Evolutionary conservation across 73 alveolate genomes (phyloP).

Genomic region (Stentor roeselii): DNA sequence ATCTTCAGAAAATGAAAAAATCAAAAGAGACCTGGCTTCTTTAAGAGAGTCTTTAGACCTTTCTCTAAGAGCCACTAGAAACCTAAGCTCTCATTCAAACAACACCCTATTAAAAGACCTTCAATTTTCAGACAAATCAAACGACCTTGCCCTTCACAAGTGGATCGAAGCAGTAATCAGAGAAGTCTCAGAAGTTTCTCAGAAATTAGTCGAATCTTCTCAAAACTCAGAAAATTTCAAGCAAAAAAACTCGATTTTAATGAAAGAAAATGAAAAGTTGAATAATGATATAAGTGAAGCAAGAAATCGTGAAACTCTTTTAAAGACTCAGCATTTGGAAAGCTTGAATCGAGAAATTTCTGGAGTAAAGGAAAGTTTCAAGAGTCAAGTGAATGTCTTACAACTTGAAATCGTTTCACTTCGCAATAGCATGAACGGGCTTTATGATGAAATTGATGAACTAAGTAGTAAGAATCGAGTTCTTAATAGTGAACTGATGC

Average conservation of each 20-base stretch:
- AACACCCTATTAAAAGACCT: background rate
- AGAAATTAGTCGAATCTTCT: background rate
- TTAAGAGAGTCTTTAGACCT: background rate
- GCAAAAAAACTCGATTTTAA: background rate
- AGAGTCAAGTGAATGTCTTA: background rate
- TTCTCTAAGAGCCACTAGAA: background rate
- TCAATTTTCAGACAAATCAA: background rate
- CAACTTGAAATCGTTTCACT: background rate
- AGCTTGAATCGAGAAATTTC: background rate
- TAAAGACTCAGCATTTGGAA: background rate
- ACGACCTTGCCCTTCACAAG: background rate
- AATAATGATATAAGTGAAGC: background rate
- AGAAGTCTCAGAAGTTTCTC: background rate
- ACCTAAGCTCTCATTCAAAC: background rate
- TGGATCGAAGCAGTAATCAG: background rate
- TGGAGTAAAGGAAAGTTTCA: background rate
- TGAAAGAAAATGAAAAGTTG: background rate
- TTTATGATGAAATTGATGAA: background rate
- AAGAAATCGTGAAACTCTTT: background rate
- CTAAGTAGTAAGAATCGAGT: background rate
- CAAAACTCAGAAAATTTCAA: background rate
- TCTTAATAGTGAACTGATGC: background rate
- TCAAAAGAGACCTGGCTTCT: conserved; percentile 16
- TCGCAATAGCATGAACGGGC: background rate
- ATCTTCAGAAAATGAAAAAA: background rate